phyloP scores from a whole-genome alignment of 257 asterid genomes.

The Fraxinus quadrangulata region DNA sequence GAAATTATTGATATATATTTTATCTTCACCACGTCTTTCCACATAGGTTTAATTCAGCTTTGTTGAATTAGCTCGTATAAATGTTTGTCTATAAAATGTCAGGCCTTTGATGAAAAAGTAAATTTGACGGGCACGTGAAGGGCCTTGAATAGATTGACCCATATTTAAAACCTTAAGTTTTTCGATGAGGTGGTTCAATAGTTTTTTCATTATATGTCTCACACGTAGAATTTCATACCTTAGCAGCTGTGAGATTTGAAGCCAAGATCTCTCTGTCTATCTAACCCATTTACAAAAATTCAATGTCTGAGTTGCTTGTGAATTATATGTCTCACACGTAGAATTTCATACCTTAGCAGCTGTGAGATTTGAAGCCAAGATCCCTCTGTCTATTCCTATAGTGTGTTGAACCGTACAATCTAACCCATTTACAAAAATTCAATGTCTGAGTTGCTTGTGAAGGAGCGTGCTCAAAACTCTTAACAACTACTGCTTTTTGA shows the following conservation, averaged over 20 bases:
- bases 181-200: background rate
- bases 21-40: background rate
- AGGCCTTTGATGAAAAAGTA: background rate
- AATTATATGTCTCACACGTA: background rate
- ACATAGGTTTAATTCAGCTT: background rate
- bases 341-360: background rate
- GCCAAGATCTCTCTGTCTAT: background rate
- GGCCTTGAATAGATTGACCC: too few species aligned
- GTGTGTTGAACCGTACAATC: background rate
- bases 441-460: background rate
- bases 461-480: background rate
- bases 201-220: background rate
- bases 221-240: background rate
- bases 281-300: background rate
- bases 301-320: background rate
- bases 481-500: background rate
- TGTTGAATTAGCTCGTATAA: background rate
- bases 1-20: background rate
- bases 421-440: background rate
- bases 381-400: background rate
- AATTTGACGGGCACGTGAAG: background rate
- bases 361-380: background rate
- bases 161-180: too few species aligned
- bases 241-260: background rate
- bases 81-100: background rate